Percentiles rank a stretch among this genome's conserved stretches.
Conservation (phyloP, 257 asterid genomes). For the Fraxinus quadrangulata region DNA sequence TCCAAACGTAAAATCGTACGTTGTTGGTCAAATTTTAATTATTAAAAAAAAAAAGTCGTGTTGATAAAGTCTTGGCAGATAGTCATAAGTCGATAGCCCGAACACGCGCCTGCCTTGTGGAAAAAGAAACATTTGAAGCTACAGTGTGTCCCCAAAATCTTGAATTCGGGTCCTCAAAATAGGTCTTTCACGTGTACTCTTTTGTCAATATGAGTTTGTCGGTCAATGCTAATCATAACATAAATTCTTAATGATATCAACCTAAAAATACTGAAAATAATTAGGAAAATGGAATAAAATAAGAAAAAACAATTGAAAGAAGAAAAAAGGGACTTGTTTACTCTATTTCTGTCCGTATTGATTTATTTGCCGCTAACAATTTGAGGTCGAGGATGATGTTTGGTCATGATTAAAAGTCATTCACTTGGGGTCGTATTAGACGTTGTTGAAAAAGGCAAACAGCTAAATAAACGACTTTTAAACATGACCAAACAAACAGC, state of each 20-base stretch:
- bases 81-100: neutral
- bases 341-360: neutral
- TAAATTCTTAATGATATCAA: slow-evolving; percentile 11
- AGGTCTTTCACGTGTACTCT: slow-evolving; percentile 55
- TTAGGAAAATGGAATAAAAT: neutral
- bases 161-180: slow-evolving; percentile 39
- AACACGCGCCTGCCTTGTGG: neutral
- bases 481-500: slow-evolving; percentile 15
- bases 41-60: neutral
- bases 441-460: slow-evolving; percentile 19
- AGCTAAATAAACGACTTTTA: slow-evolving; percentile 29
- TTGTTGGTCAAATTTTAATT: too few relatives aligned
- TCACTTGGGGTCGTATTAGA: slow-evolving; percentile 17
- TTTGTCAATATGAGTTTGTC: slow-evolving; percentile 54
- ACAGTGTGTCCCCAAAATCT: slow-evolving; percentile 40
- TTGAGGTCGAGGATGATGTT: slow-evolving; percentile 11
- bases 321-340: slow-evolving; percentile 23
- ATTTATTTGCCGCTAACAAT: neutral
- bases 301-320: neutral
- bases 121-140: neutral
- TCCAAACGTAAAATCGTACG: too few relatives aligned
- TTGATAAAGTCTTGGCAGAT: neutral
- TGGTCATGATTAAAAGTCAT: slow-evolving; percentile 29
- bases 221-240: slow-evolving; percentile 57
- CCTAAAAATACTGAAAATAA: neutral